Evolutionary conservation across 2,329 filamentous ascomycete species (phyloP), one percentile per base, ranked within the genome.

Genomic region (Aspergillus pseudoterreus): DNA sequence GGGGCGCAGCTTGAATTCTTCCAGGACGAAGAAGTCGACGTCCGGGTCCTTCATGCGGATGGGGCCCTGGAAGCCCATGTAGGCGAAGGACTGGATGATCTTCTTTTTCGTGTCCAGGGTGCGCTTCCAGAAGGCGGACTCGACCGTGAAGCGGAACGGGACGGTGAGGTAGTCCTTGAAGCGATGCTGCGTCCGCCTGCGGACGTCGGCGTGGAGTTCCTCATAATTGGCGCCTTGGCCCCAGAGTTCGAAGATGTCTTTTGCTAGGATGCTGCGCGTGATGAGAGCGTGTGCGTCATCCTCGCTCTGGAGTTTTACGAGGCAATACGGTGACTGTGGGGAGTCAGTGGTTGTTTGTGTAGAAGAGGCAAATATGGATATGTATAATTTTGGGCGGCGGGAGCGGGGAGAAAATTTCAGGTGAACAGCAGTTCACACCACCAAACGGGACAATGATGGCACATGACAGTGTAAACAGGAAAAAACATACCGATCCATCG

Each of bases 241-340:
- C 92, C 94, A 97, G 56, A 96, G 82, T 67, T 95, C 90, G 74
- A 94, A 89, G 58, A 97, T 88, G 43, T 83, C 85, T 71, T 91
- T 88, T 21, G 84, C 83, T 45, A 97, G 80, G 59, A 97, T 88
- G 43, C 89, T 90, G 56, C 92, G 86, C 45, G 78, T 76, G 45
- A 95, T 79, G 19, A 97, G 78, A 8, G 75, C 75, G 45, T 77
- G 77, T 6, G 91, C 91, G 19, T 83, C 82, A 19, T 79, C 76
- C 56, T 80, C 77, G 39, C 87, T 84, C 35, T 81, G 78, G 12
- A 96, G 78, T 45, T 78, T 79, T 47, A 96, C 79, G 53, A 95
- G 76, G 68, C 90, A 95, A 67, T 92, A 94, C 38, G 94, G 94
- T 39, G 90, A 91, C 90, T 96, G 27, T n/a, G 4, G 12, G 3